Percentiles rank a stretch among this genome's conserved stretches.
Evolutionary conservation across 129 eudicot species (phyloP).

Genomic region (Lactuca sativa): DNA sequence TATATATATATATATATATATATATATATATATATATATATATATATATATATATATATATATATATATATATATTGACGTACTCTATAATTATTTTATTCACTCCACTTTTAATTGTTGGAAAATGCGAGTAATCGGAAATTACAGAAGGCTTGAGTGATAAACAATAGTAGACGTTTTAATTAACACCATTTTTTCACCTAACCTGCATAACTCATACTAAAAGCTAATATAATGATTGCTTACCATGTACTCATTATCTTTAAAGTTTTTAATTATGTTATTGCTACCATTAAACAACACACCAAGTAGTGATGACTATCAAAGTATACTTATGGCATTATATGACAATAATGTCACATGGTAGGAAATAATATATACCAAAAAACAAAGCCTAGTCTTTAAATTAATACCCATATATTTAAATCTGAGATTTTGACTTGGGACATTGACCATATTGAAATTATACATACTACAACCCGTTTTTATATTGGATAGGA

Average conservation of each 20-base stretch:
- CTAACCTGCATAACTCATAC: neutral
- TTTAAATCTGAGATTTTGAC: neutral
- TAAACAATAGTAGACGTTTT: neutral
- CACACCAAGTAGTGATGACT: neutral
- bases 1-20: too few relatives aligned
- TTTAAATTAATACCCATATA: slow-evolving; percentile 3
- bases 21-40: too few relatives aligned
- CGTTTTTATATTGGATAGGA: neutral
- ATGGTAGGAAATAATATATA: slow-evolving; percentile 12
- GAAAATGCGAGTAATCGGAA: too few relatives aligned
- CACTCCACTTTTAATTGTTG: too few relatives aligned
- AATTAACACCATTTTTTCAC: too few relatives aligned
- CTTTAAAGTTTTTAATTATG: neutral
- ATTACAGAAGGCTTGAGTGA: neutral
- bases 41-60: too few relatives aligned
- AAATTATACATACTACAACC: neutral
- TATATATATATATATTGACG: too few relatives aligned
- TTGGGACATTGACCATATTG: slow-evolving; percentile 3
- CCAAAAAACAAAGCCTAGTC: neutral
- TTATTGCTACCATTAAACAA: slow-evolving; percentile 1
- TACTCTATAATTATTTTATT: too few relatives aligned
- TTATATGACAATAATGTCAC: slow-evolving; percentile 15
- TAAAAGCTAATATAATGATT: neutral
- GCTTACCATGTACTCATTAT: neutral
- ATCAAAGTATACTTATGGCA: slow-evolving; percentile 1